Conservation (phyloP, 2,329 filamentous ascomycete genomes). For the Colletotrichum sp. region DNA sequence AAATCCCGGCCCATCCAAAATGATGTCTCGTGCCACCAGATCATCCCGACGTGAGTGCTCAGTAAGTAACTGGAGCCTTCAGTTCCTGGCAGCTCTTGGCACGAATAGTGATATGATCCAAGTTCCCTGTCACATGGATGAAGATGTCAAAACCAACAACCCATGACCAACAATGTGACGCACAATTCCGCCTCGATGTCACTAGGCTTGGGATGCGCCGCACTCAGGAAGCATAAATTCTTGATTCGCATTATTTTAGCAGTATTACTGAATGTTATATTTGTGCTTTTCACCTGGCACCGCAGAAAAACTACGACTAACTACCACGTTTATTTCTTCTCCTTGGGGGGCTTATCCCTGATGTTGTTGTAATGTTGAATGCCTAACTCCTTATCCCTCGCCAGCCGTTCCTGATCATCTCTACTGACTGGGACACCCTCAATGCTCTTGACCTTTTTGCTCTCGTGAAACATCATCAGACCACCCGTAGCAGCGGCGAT, state of each 20-base stretch:
- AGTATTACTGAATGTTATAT: neutral
- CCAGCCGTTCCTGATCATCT: slow-evolving; percentile 55
- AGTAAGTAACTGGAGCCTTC: neutral
- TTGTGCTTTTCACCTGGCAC: neutral
- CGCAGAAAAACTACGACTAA: neutral
- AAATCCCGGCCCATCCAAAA: neutral
- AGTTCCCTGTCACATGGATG: neutral
- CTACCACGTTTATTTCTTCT: slow-evolving; percentile 34
- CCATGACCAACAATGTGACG: neutral
- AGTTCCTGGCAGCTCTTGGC: neutral
- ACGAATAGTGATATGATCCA: neutral
- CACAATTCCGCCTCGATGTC: neutral
- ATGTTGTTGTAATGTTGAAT: slow-evolving; percentile 65
- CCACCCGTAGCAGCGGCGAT: slow-evolving; percentile 72
- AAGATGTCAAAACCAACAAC: neutral
- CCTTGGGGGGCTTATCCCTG: slow-evolving; percentile 55
- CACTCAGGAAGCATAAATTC: neutral
- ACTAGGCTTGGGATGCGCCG: neutral
- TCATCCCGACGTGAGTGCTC: neutral
- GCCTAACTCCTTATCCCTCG: slow-evolving; percentile 57
- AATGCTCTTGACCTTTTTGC: slow-evolving; percentile 72
- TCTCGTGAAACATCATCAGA: slow-evolving; percentile 73
- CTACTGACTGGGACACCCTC: slow-evolving; percentile 73
- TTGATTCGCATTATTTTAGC: neutral
- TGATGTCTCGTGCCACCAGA: neutral